These are phyloP conservation scores for Beta macrorhiza DNA, from an alignment of 179 eudicot genomes.

Conservation along the genomic window DNA sequence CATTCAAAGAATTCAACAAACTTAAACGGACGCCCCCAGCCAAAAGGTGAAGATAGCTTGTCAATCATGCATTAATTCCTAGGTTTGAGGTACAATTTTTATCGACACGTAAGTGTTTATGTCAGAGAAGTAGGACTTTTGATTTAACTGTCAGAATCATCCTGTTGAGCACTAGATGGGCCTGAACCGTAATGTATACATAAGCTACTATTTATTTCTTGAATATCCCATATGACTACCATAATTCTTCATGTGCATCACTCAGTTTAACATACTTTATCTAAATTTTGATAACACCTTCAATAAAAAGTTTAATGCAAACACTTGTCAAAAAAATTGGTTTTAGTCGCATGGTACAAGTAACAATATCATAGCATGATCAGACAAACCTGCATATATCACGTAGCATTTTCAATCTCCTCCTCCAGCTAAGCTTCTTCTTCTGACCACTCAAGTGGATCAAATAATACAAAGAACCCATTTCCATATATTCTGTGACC, in stretches of 20 bases:
- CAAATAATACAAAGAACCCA: conserved; percentile 93
- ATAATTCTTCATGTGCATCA: neutral
- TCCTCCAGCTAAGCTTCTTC: conserved; percentile 94
- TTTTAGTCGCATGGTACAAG: neutral
- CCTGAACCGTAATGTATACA: neutral
- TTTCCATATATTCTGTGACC: conserved; percentile 99
- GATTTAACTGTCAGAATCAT: neutral
- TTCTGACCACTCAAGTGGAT: conserved; percentile 95
- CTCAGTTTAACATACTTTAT: neutral
- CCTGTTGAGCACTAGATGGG: neutral
- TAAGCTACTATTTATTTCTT: neutral
- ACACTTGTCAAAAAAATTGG: neutral
- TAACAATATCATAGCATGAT: neutral
- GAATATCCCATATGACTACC: neutral
- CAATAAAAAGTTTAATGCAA: neutral
- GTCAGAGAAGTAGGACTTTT: neutral
- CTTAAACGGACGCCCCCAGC: no score
- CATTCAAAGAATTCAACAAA: neutral
- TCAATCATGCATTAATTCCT: neutral
- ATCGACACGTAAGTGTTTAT: neutral
- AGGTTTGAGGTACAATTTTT: neutral
- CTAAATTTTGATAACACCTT: neutral
- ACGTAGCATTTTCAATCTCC: conserved; percentile 88
- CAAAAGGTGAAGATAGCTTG: no score
- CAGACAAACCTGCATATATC: conserved; percentile 91